Conservation (phyloP, 2,329 filamentous ascomycete genomes). For the Aspergillus versicolor region DNA sequence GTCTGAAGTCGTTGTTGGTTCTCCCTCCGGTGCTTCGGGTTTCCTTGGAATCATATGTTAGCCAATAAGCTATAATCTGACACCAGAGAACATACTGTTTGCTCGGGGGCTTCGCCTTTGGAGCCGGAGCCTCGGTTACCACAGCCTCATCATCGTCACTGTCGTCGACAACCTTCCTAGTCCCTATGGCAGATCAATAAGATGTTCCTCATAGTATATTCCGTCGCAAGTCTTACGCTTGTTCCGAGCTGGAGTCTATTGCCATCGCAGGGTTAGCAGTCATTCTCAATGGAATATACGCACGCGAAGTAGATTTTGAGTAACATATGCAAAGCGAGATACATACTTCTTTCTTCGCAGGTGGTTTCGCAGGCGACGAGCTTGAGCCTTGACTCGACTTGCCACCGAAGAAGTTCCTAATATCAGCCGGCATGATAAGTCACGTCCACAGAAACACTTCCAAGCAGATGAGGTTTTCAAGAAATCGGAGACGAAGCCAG, state of each 20-base stretch:
- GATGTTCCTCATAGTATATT: background rate
- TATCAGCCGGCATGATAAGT: slow-evolving; percentile 72
- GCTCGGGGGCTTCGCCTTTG: slow-evolving; percentile 42
- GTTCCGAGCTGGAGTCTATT: slow-evolving; percentile 27
- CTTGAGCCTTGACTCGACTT: slow-evolving; percentile 62
- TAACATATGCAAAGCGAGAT: background rate
- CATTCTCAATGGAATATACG: background rate
- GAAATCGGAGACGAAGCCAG: background rate
- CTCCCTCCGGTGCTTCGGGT: slow-evolving; percentile 50
- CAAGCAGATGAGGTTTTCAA: background rate
- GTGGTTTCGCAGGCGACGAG: slow-evolving; percentile 46
- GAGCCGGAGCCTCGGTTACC: slow-evolving; percentile 35
- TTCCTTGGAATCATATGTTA: slow-evolving; percentile 37
- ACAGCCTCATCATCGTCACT: slow-evolving; percentile 68
- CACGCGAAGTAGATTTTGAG: background rate
- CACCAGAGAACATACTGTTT: slow-evolving; percentile 47
- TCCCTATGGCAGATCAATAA: slow-evolving; percentile 32
- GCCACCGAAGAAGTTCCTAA: slow-evolving; percentile 84
- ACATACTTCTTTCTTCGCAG: slow-evolving; percentile 44
- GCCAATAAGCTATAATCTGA: background rate
- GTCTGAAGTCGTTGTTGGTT: slow-evolving; percentile 61
- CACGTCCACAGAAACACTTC: slow-evolving; percentile 6
- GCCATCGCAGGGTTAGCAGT: background rate
- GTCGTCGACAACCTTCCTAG: slow-evolving; percentile 73
- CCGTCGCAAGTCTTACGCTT: slow-evolving; percentile 29